These are phyloP conservation scores for Solanum gracilifrons DNA, from an alignment of 257 asterid genomes.

Conservation along the genomic window DNA sequence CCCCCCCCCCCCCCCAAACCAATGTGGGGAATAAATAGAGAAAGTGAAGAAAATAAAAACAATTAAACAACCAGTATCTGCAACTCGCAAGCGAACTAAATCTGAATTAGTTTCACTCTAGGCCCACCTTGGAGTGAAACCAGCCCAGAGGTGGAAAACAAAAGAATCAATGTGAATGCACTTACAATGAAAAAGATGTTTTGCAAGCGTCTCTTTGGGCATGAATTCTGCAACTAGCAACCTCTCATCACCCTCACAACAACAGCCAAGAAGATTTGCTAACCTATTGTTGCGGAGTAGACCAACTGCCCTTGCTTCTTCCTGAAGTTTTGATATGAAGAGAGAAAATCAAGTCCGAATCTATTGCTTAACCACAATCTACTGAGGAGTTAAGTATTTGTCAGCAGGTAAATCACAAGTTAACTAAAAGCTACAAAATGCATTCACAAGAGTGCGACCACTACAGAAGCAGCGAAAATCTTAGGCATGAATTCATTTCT, in stretches of 20 bases:
- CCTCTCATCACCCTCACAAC: constrained; percentile 94
- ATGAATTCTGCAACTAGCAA: constrained; percentile 83
- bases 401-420: background rate
- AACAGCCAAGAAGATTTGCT: constrained; percentile 84
- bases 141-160: background rate
- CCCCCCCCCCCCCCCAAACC: too few species aligned
- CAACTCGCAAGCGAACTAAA: background rate
- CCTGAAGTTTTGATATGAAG: constrained; percentile 30
- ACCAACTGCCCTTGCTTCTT: constrained; percentile 88
- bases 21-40: background rate
- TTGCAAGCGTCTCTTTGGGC: constrained; percentile 92
- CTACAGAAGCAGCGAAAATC: background rate
- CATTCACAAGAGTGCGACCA: background rate
- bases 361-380: background rate
- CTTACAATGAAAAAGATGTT: constrained; percentile 92
- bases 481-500: background rate
- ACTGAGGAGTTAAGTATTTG: background rate
- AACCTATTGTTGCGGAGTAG: constrained; percentile 66
- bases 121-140: background rate
- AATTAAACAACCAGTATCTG: background rate
- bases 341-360: background rate
- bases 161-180: background rate
- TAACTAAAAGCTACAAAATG: background rate
- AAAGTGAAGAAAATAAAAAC: background rate
- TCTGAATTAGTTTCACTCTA: background rate